These are phyloP conservation scores for Neurospora sp. DNA, from an alignment of 495 filamentous ascomycete species.

Conservation along the genomic window DNA sequence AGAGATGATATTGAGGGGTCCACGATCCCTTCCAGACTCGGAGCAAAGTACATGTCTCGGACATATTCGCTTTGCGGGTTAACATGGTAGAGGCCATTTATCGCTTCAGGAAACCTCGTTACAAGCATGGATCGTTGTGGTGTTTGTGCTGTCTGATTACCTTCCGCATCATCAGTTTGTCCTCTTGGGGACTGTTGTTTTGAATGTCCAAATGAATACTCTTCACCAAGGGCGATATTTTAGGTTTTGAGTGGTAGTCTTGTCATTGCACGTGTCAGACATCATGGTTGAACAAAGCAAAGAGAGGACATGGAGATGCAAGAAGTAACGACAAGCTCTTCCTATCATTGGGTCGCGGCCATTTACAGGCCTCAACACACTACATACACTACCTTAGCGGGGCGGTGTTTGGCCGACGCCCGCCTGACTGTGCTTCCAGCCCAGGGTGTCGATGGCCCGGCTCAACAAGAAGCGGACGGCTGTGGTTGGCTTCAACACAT, in stretches of 20 bases:
- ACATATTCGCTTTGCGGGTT: neutral
- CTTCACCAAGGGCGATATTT: neutral
- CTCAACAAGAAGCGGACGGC: neutral
- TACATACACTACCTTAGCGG: neutral
- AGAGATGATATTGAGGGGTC: neutral
- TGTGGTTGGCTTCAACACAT: neutral
- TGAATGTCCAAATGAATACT: neutral
- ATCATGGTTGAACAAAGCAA: neutral
- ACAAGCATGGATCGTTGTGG: neutral
- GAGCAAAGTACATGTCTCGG: neutral
- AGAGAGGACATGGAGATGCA: neutral
- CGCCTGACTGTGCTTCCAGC: neutral
- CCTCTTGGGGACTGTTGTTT: neutral
- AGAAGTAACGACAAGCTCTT: neutral
- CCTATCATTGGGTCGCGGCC: neutral
- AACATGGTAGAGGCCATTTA: neutral
- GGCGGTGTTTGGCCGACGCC: slow-evolving; percentile 5
- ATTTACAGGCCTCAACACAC: neutral
- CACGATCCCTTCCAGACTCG: neutral
- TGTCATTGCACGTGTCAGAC: neutral
- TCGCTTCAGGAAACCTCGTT: neutral
- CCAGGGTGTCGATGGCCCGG: neutral
- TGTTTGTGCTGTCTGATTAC: neutral
- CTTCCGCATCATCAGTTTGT: neutral
- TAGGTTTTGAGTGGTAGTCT: neutral